Percentiles rank a stretch among this genome's conserved stretches.
Evolutionary conservation across 305 asterid genomes (phyloP).

Genomic region (Solanum hybrid): DNA sequence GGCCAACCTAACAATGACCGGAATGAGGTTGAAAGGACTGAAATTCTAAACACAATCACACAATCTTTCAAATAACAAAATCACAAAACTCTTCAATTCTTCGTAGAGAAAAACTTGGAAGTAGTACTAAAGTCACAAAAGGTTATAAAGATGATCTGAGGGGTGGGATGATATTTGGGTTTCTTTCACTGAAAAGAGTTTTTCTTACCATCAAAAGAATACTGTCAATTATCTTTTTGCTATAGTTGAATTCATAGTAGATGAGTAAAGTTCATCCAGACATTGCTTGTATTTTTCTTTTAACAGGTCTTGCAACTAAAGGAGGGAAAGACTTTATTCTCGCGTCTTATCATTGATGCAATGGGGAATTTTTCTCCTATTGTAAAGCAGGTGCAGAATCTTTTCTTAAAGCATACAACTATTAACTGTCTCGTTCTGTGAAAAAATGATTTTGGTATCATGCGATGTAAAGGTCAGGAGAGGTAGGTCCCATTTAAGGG

Average conservation of each 20-base stretch:
- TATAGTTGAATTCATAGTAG: neutral
- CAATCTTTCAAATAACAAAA: neutral
- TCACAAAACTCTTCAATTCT: neutral
- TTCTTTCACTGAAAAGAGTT: neutral
- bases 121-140: neutral
- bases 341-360: conserved; percentile 81
- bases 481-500: neutral
- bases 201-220: neutral
- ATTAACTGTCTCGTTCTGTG: neutral
- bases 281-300: neutral
- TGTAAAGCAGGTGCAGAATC: conserved; percentile 66
- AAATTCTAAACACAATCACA: neutral
- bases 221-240: neutral
- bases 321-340: conserved; percentile 59
- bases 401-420: neutral
- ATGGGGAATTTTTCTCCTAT: conserved; percentile 98
- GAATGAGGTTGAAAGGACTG: neutral
- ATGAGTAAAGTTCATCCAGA: neutral
- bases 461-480: neutral
- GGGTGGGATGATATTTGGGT: neutral
- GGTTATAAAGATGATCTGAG: neutral
- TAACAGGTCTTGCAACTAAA: conserved; percentile 56
- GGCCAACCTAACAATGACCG: neutral
- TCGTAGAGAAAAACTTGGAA: neutral
- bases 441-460: neutral